Percentiles rank a stretch among this genome's conserved stretches.
These are phyloP conservation scores for Punica granatum DNA, from an alignment of 345 rosid species.

Conservation along the genomic window DNA sequence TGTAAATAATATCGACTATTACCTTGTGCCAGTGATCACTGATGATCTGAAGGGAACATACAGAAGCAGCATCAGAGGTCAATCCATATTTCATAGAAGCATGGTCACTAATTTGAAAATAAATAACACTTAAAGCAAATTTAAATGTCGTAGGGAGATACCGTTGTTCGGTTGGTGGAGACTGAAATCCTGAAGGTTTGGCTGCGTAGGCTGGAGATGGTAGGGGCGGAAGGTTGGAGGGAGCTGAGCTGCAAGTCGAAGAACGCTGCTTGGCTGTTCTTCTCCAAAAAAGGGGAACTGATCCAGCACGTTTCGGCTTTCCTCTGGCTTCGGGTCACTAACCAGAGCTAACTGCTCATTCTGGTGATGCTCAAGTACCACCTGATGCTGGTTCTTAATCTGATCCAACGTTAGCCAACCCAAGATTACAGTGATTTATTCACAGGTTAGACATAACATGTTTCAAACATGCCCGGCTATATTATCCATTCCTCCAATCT, in stretches of 20 bases:
- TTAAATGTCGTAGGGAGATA: not conserved
- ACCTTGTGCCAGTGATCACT: too few species aligned
- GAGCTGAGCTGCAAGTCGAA: slow-evolving; percentile 17
- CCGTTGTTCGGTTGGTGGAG: slow-evolving; percentile 18
- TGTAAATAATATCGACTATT: too few species aligned
- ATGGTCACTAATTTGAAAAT: too few species aligned
- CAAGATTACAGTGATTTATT: not conserved
- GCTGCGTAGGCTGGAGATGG: slow-evolving; percentile 20
- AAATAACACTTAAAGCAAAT: too few species aligned
- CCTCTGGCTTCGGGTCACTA: slow-evolving; percentile 8
- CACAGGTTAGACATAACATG: too few species aligned
- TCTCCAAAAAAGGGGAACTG: slow-evolving; percentile 18
- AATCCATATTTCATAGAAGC: not conserved
- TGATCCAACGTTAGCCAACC: not conserved
- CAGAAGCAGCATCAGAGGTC: not conserved
- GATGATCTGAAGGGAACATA: too few species aligned
- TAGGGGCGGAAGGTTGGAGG: slow-evolving; percentile 12
- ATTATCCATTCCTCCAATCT: too few species aligned
- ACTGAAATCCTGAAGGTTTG: slow-evolving; percentile 26
- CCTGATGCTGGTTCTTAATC: slow-evolving; percentile 12
- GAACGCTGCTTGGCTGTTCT: slow-evolving; percentile 21
- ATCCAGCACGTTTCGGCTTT: slow-evolving; percentile 10
- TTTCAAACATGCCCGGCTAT: not conserved
- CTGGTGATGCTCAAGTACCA: slow-evolving; percentile 13
- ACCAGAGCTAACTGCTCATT: not conserved